Evolutionary conservation across 1,139 yeast species (phyloP), one percentile per base, ranked within the genome.

Genomic region (Lodderomyces jiufengensis): DNA sequence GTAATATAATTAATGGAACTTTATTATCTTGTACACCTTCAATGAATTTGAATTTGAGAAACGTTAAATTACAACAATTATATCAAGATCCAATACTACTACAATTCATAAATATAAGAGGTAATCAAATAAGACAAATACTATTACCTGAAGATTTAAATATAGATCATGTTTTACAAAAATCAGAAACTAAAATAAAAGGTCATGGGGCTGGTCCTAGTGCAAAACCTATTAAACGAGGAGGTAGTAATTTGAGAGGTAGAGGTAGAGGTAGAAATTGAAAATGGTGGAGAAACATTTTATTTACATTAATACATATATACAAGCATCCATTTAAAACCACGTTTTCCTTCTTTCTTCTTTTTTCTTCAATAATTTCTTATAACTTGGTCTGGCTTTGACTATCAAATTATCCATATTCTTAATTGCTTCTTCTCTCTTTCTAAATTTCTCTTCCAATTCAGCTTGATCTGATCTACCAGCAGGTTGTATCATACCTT

Each of bases 111-210:
- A 88, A 85, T 48, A 75, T 92, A 24, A 73, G 98, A 49, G 98
- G 98, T 1, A 92, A 82, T 59, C 94, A 86, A 45, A 83, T 92
- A 27, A 76, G 98, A 46, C 84, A 85, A 58, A 82, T 84, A 28
- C 67, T 88, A 31, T 68, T 92, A 30, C 97, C 98, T 0, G 98
- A 92, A 48, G 82, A 92, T 20, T 63, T 92, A 48, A 88, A 94
- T 41, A 61, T 92, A 31, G 98, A 92, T 46, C 70, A 80, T 10
- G 63, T 90, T 33, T 66, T 92, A 41, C 79, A 69, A 26, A 65
- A 64, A 45, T 60, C 70, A 37, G 61, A 55, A 13, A 55, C 60
- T 14, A 63, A 59, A 34, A 56, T 62, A 23, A 65, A 63, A 46
- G 72, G 70, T 3, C 52, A 50, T n/a, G 71, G 70, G 2, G 69